Conservation (phyloP, 2,329 filamentous ascomycete genomes). For the Ascochyta pisi region DNA sequence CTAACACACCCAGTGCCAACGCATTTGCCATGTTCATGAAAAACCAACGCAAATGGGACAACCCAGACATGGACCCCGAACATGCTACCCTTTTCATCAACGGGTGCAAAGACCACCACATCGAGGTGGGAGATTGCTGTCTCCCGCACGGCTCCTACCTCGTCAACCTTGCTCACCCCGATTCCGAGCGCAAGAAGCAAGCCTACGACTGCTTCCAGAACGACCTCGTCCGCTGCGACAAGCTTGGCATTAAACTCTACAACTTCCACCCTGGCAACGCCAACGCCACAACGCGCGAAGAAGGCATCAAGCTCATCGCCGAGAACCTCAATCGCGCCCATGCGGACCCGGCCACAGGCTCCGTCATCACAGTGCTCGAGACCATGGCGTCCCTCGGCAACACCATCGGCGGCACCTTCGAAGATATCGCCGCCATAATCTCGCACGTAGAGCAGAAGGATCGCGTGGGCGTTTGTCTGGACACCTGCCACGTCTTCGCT, state of each 20-base stretch:
- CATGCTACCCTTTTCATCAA: slow-evolving; percentile 73
- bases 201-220: slow-evolving; percentile 87
- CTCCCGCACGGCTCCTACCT: slow-evolving; percentile 95
- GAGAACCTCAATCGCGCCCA: slow-evolving; percentile 83
- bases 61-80: slow-evolving; percentile 74
- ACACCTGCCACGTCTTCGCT: slow-evolving; percentile 96
- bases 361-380: slow-evolving; percentile 85
- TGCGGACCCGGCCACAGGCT: slow-evolving; percentile 67
- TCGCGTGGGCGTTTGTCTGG: slow-evolving; percentile 90
- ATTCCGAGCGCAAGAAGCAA: slow-evolving; percentile 79
- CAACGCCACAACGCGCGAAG: slow-evolving; percentile 67
- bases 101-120: slow-evolving; percentile 71
- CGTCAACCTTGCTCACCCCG: slow-evolving; percentile 89
- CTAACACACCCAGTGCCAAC: slow-evolving; percentile 69
- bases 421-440: slow-evolving; percentile 88
- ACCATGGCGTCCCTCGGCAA: slow-evolving; percentile 93
- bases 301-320: slow-evolving; percentile 80
- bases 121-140: slow-evolving; percentile 76
- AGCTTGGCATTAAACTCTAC: slow-evolving; percentile 87
- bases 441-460: slow-evolving; percentile 77
- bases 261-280: slow-evolving; percentile 96
- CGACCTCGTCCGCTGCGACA: slow-evolving; percentile 84
- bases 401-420: slow-evolving; percentile 82
- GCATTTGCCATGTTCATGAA: slow-evolving; percentile 95
- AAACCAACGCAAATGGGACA: slow-evolving; percentile 93